Evolutionary conservation across 345 rosid genomes (phyloP), one percentile per base, ranked within the genome.

Genomic region (Gossypium rotundifolium): DNA sequence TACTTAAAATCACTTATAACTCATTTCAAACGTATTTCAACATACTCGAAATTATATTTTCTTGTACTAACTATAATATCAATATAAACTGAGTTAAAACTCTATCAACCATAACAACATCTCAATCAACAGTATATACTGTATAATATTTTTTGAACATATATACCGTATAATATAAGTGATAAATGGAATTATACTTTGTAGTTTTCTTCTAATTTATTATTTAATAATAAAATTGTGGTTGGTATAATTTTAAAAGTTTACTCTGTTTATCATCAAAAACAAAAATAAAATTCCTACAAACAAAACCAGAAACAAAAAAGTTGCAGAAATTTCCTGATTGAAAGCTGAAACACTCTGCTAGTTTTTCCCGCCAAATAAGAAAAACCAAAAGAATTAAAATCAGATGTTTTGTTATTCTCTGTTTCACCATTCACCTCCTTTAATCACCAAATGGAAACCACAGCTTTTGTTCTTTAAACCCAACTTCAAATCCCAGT

Each of bases 371-470:
- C 76, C 69, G 59, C 76, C 75, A 48, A 61, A 48, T 46, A 60
- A n/a, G 33, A 22, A 75, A 70, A 73, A 65, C 27, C 48, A 59
- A 72, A 72, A 3, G 23, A 54, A 16, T 3, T 16, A 11, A 33
- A 54, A 62, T 20, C 79, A 77, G 45, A 85, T 85, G 88, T 80
- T 78, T 22, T 51, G 75, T 74, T 67, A 54, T 67, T 72, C 83
- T 60, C 66, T 63, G 54, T 64, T 75, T 66, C 81, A 33, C 20
- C 2, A 64, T 14, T 38, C 76, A 1, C 77, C 78, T 51, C 74
- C 74, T 68, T 29, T 77, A 29, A 25, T 74, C 55, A 71, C 77
- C 73, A 75, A 48, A 14, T 20, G 5, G 33, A 66, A 68, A 17
- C 61, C 25, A 10, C 74, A 22, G 11, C 9, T 11, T 73, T 55